phyloP scores from a whole-genome alignment of 108 stramenopile genomes.

The Nannochloropsis salina region DNA sequence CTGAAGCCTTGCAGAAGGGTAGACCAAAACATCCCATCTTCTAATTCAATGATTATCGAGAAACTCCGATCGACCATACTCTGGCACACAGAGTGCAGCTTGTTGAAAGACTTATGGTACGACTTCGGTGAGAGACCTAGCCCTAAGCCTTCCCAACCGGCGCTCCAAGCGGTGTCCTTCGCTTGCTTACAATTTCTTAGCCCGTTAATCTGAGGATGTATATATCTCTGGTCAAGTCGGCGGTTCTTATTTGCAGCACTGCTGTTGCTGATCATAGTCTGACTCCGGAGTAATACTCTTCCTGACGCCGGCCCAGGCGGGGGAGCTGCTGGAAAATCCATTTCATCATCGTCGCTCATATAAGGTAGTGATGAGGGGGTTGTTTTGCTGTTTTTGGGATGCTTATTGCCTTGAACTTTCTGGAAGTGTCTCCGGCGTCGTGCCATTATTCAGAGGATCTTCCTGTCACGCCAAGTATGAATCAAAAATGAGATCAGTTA shows the following conservation, averaged over 20 bases:
- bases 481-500: too few species aligned
- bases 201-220: not conserved
- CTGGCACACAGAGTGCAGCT: not conserved
- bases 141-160: not conserved
- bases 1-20: not conserved
- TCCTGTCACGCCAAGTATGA: too few species aligned
- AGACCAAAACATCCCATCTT: not conserved
- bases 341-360: not conserved
- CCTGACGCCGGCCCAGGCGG: slow-evolving; percentile 5
- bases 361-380: too few species aligned
- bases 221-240: too few species aligned
- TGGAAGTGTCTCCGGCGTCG: too few species aligned
- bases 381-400: too few species aligned
- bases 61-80: not conserved
- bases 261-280: not conserved
- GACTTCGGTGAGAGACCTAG: not conserved
- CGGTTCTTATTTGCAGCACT: not conserved
- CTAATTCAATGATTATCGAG: not conserved
- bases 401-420: too few species aligned
- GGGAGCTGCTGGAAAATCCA: slow-evolving; percentile 20
- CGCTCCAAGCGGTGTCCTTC: not conserved
- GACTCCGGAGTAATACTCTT: not conserved
- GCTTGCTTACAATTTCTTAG: not conserved
- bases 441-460: too few species aligned
- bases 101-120: slow-evolving; percentile 16